phyloP scores from a whole-genome alignment of 2,329 filamentous ascomycete species.

The Chrysoporthe austroafricana region DNA sequence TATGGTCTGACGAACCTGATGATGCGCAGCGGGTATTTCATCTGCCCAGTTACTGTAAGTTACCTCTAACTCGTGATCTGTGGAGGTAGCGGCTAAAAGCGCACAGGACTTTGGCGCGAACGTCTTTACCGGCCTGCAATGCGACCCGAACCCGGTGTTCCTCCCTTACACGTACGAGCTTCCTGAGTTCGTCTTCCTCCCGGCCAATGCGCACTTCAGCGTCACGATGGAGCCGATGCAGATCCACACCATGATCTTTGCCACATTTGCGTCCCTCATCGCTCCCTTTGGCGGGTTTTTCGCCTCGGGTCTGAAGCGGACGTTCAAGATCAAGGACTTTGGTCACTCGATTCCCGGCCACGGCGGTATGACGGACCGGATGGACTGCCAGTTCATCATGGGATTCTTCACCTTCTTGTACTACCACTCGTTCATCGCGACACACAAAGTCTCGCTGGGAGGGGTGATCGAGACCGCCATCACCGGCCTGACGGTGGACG shows the following conservation, averaged over 20 bases:
- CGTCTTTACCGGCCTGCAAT: constrained; percentile 86
- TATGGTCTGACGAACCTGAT: constrained; percentile 81
- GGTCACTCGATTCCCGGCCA: constrained; percentile 97
- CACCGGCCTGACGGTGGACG: constrained; percentile 81
- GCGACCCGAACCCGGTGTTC: constrained; percentile 91
- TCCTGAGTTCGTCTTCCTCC: constrained; percentile 72
- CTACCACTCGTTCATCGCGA: constrained; percentile 94
- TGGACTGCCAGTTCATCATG: constrained; percentile 99
- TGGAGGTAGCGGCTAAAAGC: not conserved
- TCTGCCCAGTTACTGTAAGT: constrained; percentile 87
- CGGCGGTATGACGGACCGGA: constrained; percentile 96
- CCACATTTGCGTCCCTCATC: constrained; percentile 93
- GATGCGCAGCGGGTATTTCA: constrained; percentile 94
- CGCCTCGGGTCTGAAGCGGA: constrained; percentile 94
- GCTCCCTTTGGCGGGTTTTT: constrained; percentile 99
- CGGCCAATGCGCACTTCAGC: constrained; percentile 61
- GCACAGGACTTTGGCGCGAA: constrained; percentile 84
- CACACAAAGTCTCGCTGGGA: constrained; percentile 83
- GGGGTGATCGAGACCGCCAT: constrained; percentile 90
- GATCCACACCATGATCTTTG: constrained; percentile 87
- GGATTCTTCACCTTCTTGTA: constrained; percentile 98
- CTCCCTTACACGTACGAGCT: constrained; percentile 74
- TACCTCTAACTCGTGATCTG: not conserved
- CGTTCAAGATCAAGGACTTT: constrained; percentile 99
- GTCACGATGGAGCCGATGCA: constrained; percentile 86